Base-by-base conservation (phyloP, 371 early-diverging fungal species). In the Mucor indicus region DNA sequence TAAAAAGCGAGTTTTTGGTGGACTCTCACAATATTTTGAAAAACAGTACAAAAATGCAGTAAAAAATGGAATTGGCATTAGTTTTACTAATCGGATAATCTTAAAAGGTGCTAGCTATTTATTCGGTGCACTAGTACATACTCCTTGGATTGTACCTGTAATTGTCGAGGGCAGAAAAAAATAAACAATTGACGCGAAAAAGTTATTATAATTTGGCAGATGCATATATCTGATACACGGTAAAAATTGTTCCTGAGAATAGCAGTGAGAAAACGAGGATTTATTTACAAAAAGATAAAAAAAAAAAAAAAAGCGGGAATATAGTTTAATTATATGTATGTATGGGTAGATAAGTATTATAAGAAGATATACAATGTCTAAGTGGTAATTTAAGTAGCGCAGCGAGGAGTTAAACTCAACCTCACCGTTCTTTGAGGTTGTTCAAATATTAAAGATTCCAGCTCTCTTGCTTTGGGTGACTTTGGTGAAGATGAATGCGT, bases 381-480 rank as follows among this genome's bases (percentile, higher is more conserved):
- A n/a, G n/a, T n/a, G n/a, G n/a, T n/a, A n/a, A n/a, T n/a, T 48
- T 51, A 55, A 25, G 39, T 44, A 10, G 61, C 61, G 29, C 55
- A 60, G 24, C 51, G 44, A 29, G 59, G 64, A 9, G 64, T 63
- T 35, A 63, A 17, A 30, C 55, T 58, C 11, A 63, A 38, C 24
- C 58, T 46, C 15, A 63, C 43, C 7, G 64, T 63, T 35, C 58
- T 42, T 29, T 54, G 55, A 7, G 64, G 64, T 23, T 63, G 53
- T 19, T 58, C 51, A 31, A 63, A 58, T 39, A 63, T 63, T 4
- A 63, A 31, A 3, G 38, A 58, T 51, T 63, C 64, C 10, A 63
- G 41, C 30, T 58, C 59, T 48, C 24, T 63, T 25, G 59, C 54
- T 38, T 63, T 63, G 12, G 58, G 48, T 13, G 58, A 55, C 21